phyloP scores from a whole-genome alignment of 345 rosid species.

The Hirschfeldia incana region DNA sequence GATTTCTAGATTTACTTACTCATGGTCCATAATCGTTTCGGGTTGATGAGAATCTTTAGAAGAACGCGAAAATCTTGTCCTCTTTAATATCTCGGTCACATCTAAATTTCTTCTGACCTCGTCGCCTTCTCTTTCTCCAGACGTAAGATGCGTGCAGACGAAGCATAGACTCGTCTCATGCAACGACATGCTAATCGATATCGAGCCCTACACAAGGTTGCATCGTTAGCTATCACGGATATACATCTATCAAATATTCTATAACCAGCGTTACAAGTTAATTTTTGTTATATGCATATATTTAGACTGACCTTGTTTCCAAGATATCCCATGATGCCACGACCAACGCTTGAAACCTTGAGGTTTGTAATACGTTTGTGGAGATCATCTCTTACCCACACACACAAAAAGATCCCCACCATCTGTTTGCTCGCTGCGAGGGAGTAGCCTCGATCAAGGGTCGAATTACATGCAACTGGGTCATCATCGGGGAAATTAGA shows the following conservation, averaged over 20 bases:
- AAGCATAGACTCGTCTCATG: conserved; percentile 74
- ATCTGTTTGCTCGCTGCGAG: conserved; percentile 91
- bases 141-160: conserved; percentile 85
- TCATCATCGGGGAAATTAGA: conserved; percentile 27
- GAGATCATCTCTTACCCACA: conserved; percentile 79
- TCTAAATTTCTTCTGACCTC: conserved; percentile 78
- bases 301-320: conserved; percentile 76
- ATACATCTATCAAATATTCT: not conserved
- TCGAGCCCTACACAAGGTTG: conserved; percentile 62
- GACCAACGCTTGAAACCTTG: conserved; percentile 89
- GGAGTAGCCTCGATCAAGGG: conserved; percentile 41
- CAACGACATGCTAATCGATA: conserved; percentile 82
- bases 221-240: conserved; percentile 11
- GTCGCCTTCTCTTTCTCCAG: conserved; percentile 93
- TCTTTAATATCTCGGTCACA: conserved; percentile 74
- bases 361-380: conserved; percentile 53
- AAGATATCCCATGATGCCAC: conserved; percentile 95
- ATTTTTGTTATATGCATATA: too few species aligned
- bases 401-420: conserved; percentile 90
- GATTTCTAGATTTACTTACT: conserved; percentile 50
- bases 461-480: conserved; percentile 33
- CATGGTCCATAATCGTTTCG: conserved; percentile 69
- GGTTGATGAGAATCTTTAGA: conserved; percentile 47
- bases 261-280: not conserved
- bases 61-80: conserved; percentile 67